Evolutionary conservation across 768 basidiomycete genomes (phyloP), one percentile per base, ranked within the genome.

Genomic region (Tylopilus rubrobrunneus): DNA sequence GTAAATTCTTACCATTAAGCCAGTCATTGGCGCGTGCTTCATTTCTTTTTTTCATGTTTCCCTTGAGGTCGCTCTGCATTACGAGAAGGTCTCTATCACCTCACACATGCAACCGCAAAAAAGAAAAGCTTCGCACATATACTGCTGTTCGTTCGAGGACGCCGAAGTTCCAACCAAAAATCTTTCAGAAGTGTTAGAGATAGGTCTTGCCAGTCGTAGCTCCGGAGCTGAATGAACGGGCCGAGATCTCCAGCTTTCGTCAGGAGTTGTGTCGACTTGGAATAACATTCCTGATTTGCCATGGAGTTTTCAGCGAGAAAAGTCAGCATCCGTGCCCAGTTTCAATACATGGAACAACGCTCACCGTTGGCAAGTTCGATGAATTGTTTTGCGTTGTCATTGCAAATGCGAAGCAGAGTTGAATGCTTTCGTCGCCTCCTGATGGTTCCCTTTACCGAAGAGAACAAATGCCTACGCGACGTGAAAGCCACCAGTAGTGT

Each of bases 91-190:
- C 12, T 33, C 39, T 29, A 52, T 49, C 9, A 19, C 51, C 9
- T 52, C 54, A 7, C 21, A 28, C 6, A 28, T 7, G 14, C 31
- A 21, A n/a, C 40, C 48, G 7, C 21, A 45, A 5, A 42, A 43
- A 23, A 37, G 25, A n/a, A 52, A 28, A 6, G 57, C 33, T 17
- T 34, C 11, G 29, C 50, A 56, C 21, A 31, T 52, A 36, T 31
- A 11, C 19, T 50, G 56, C 17, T 48, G 33, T 48, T 10, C 8
- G n/a, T 19, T 28, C 3, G 7, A 55, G 48, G 3, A 27, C 40
- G 31, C 45, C 49, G n/a, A 60, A 19, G n/a, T 55, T 27, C 59
- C 56, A 58, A 9, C 56, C 59, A 29, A 58, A 55, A 10, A 60
- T 29, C 59, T 60, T 54, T 37, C 34, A 40, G 23, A n/a, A 4